These are phyloP conservation scores for Backusella tuberculispora DNA, from an alignment of 192 early-diverging fungal species.

Conservation along the genomic window DNA sequence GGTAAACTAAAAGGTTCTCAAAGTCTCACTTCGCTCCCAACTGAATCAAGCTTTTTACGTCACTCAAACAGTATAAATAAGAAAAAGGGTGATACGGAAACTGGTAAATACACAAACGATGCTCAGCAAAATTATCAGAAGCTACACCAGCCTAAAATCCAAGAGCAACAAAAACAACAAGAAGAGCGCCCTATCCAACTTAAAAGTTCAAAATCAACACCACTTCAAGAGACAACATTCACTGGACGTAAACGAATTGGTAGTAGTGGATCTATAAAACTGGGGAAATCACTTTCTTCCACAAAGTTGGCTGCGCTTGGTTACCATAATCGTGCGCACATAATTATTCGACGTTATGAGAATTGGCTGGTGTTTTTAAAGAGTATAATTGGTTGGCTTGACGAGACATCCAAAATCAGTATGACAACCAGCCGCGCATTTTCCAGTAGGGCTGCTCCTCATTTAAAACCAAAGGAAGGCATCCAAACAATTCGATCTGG, in stretches of 20 bases:
- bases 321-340: slow-evolving; percentile 2
- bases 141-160: too few relatives aligned
- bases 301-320: background rate
- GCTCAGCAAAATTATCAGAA: slow-evolving; percentile 1
- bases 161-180: slow-evolving; percentile 1
- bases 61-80: background rate
- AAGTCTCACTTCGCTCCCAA: slow-evolving; percentile 9
- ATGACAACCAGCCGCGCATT: slow-evolving; percentile 8
- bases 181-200: background rate
- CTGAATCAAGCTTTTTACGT: slow-evolving; percentile 1
- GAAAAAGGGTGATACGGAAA: background rate
- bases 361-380: slow-evolving; percentile 17
- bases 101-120: background rate
- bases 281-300: background rate
- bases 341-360: slow-evolving; percentile 9
- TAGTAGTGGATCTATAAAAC: slow-evolving; percentile 1
- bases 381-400: slow-evolving; percentile 5
- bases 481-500: slow-evolving; percentile 10
- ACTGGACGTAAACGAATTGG: background rate
- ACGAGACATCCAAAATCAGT: slow-evolving; percentile 14
- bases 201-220: slow-evolving; percentile 7
- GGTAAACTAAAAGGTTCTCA: background rate
- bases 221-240: slow-evolving; percentile 4
- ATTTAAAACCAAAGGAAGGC: background rate
- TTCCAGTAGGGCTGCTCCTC: background rate